Percentiles rank a stretch among this genome's conserved stretches.
These are phyloP conservation scores for Solanum tarapatanum DNA, from an alignment of 257 asterid species.

Conservation along the genomic window DNA sequence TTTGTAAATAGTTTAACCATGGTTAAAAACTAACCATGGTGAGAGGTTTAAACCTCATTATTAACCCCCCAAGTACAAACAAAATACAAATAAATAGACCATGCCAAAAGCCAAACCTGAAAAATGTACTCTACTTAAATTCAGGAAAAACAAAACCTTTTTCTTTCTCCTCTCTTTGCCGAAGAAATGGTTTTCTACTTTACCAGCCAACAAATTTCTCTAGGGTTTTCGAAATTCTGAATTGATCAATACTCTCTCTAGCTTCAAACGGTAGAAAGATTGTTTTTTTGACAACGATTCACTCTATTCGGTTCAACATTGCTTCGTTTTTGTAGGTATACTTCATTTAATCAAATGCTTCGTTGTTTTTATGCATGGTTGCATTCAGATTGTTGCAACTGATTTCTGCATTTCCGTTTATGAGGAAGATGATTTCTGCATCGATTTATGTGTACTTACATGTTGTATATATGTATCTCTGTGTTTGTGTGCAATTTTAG, in stretches of 20 bases:
- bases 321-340: neutral
- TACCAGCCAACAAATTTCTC: neutral
- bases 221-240: neutral
- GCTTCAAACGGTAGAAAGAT: neutral
- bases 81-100: neutral
- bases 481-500: neutral
- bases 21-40: slow-evolving; percentile 1
- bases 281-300: neutral
- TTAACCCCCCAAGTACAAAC: neutral
- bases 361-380: neutral
- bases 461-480: neutral
- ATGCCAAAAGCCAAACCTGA: neutral
- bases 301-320: neutral
- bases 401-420: neutral
- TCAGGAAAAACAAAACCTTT: neutral
- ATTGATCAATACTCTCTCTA: neutral
- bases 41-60: neutral
- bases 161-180: neutral
- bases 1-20: neutral
- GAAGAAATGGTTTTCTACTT: neutral
- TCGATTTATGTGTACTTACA: neutral
- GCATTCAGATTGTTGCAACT: neutral
- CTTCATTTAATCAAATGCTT: neutral
- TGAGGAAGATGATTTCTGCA: neutral
- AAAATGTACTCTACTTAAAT: neutral